These are phyloP conservation scores for Plasmodium coatneyi DNA, from an alignment of 169 alveolate genomes.

Conservation along the genomic window DNA sequence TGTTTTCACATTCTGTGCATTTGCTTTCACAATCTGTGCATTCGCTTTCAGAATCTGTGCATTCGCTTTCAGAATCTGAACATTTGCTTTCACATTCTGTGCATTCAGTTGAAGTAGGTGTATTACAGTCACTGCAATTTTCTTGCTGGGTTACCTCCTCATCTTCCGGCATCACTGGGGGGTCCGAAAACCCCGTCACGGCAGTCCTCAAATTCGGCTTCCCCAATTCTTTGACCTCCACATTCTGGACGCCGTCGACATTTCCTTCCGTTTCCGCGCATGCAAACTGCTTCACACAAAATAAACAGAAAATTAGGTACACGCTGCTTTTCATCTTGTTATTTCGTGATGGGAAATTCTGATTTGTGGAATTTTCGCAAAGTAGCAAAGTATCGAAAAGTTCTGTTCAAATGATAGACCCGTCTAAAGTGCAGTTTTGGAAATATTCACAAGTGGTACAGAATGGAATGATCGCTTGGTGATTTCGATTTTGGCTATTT, in stretches of 20 bases:
- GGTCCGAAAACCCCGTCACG: too few species aligned
- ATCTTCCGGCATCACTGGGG: not conserved
- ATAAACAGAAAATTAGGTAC: not conserved
- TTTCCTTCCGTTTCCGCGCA: not conserved
- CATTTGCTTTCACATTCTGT: not conserved
- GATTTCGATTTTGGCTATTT: not conserved
- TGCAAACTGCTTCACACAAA: not conserved
- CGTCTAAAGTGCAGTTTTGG: not conserved
- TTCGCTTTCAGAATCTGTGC: not conserved
- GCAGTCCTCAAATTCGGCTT: not conserved
- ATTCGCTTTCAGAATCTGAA: too few species aligned
- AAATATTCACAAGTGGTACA: not conserved
- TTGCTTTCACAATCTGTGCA: not conserved
- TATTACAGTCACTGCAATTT: not conserved
- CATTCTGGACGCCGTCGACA: not conserved
- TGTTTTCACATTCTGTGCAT: not conserved
- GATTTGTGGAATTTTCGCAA: not conserved
- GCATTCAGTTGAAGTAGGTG: not conserved
- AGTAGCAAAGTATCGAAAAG: not conserved
- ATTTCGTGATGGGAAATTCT: not conserved
- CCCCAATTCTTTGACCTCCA: not conserved
- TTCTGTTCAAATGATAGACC: not conserved
- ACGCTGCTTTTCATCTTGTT: not conserved
- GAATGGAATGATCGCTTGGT: not conserved
- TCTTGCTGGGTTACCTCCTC: too few species aligned